A percentile compares a stretch with the other conserved stretches of the same genome.
These are phyloP conservation scores for Xylaria multiplex DNA, from an alignment of 2,329 filamentous ascomycete genomes.

Conservation along the genomic window DNA sequence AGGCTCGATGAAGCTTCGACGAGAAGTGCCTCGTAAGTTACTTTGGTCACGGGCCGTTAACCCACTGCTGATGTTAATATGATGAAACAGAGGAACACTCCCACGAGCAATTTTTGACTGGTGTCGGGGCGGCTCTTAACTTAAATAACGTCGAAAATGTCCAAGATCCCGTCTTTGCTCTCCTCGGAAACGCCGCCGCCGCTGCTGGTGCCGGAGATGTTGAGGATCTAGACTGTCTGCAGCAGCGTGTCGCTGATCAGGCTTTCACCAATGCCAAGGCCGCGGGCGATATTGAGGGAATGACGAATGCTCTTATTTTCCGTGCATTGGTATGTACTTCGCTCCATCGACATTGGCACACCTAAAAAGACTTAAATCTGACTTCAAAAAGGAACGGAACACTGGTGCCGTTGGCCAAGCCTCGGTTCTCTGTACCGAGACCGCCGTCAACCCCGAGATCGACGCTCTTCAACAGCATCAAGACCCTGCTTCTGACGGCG, in stretches of 20 bases:
- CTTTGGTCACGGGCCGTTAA: neutral
- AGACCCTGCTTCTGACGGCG: constrained; percentile 69
- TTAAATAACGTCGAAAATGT: constrained; percentile 49
- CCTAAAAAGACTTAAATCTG: constrained; percentile 13
- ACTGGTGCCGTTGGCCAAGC: constrained; percentile 65
- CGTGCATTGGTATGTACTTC: constrained; percentile 64
- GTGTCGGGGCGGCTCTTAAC: constrained; percentile 45
- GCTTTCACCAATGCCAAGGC: constrained; percentile 69
- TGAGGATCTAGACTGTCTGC: constrained; percentile 56
- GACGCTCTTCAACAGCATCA: constrained; percentile 72
- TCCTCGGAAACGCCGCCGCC: constrained; percentile 60
- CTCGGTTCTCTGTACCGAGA: constrained; percentile 67
- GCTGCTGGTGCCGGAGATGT: constrained; percentile 54
- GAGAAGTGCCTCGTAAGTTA: constrained; percentile 49
- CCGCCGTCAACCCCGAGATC: constrained; percentile 72
- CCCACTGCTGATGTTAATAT: constrained; percentile 19
- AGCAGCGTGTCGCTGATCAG: constrained; percentile 64
- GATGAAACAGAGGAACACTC: constrained; percentile 48
- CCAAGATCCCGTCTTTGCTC: constrained; percentile 47
- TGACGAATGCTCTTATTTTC: constrained; percentile 65
- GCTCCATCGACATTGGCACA: constrained; percentile 52
- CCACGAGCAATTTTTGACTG: constrained; percentile 47
- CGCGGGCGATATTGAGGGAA: constrained; percentile 61
- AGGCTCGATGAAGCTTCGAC: constrained; percentile 42
- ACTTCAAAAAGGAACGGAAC: constrained; percentile 63